Evolutionary conservation across 2,329 filamentous ascomycete genomes (phyloP), one percentile per base, ranked within the genome.

Genomic region (Fusarium odoratissimum): DNA sequence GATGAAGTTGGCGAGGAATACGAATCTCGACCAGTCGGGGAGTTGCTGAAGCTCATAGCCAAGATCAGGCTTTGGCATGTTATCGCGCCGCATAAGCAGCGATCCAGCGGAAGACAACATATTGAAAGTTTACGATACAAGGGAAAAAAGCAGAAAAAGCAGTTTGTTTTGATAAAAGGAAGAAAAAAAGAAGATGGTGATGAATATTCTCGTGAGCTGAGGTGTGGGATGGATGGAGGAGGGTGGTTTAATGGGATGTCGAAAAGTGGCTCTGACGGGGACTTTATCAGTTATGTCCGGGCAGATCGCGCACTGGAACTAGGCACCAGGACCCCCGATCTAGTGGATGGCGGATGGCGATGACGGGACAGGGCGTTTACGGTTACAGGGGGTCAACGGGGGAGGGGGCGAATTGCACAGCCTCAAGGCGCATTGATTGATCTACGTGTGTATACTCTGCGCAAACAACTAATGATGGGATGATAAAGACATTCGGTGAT

Each of bases 1-100:
- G 38, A 88, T 33, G 48, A 84, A 58, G 70, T 87, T 80, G 57
- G 81, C 58, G 23, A 85, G 60, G 51, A 85, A 52, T 63, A 88
- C 67, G 44, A 77, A 70, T 68, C 71, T 78, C n/a, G 82, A 78
- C 84, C 84, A 86, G n/a, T 57, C 48, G n/a, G 72, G 70, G 25
- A 62, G 59, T 23, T 66, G 41, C 16, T 40, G 42, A 17, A 68
- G 35, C 46, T 61, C 55, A 52, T 64, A 46, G 21, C 35, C 55
- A 33, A 66, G 42, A 31, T 69, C 56, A 16, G 66, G 64, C 58
- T 64, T 60, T 28, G 65, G 51, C 54, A 73, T 67, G 57, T 80
- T 74, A 64, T 80, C 83, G 72, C 85, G 81, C 77, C 80, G 83
- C 60, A 66, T 48, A 44, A 78, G 70, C 56, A 69, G 49, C 23